phyloP scores from a whole-genome alignment of 306 rosid species.

The Astragalus glycyphyllos region DNA sequence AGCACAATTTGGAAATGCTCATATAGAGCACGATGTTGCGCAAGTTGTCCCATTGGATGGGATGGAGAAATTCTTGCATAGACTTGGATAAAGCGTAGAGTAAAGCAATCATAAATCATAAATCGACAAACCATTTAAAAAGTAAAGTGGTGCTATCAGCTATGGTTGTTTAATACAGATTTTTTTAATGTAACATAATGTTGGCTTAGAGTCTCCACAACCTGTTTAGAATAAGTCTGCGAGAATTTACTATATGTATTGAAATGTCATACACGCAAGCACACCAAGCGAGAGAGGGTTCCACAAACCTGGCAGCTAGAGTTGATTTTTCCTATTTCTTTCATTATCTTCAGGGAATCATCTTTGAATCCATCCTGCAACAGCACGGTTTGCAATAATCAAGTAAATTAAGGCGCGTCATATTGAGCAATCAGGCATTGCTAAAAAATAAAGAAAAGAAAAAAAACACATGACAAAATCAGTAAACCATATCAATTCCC shows the following conservation, averaged over 20 bases:
- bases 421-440: neutral
- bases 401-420: neutral
- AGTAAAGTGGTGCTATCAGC: neutral
- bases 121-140: neutral
- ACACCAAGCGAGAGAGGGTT: constrained; percentile 4
- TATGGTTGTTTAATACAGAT: neutral
- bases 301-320: constrained; percentile 76
- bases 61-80: no score
- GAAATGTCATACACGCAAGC: constrained; percentile 27
- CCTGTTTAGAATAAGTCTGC: neutral
- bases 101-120: constrained; percentile 17
- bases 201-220: neutral
- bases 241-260: constrained; percentile 9
- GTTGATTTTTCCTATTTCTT: constrained; percentile 66
- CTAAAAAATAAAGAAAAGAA: neutral
- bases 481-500: constrained; percentile 28
- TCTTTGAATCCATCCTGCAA: constrained; percentile 92
- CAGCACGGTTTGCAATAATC: constrained; percentile 32
- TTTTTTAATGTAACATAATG: neutral
- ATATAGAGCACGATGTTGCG: neutral
- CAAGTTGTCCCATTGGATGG: neutral
- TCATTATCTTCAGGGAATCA: constrained; percentile 88
- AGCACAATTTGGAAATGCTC: neutral
- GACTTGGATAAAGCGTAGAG: neutral
- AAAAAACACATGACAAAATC: neutral